Evolutionary conservation across 495 filamentous ascomycete species (phyloP).

Genomic region (Aspergillus avenaceus): DNA sequence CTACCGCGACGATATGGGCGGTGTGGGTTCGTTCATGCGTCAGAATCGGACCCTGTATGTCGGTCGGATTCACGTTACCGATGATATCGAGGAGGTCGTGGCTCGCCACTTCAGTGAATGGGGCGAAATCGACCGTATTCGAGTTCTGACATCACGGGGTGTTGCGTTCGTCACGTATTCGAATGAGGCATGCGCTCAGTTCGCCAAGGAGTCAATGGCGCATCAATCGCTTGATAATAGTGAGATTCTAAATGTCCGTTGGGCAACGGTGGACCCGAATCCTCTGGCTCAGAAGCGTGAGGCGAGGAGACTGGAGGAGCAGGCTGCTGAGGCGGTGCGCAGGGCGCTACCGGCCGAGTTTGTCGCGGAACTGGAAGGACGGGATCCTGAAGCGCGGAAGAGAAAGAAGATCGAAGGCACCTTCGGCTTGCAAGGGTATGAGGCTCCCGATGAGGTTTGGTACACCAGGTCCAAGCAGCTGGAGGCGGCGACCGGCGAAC

Average conservation of each 20-base stretch:
- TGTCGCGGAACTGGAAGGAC: conserved; percentile 90
- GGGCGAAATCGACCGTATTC: conserved; percentile 82
- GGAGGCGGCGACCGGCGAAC: conserved; percentile 31
- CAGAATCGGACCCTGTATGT: conserved; percentile 92
- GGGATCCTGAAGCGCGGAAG: conserved; percentile 80
- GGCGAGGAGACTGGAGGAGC: conserved; percentile 85
- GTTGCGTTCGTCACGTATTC: conserved; percentile 89
- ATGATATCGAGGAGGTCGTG: conserved; percentile 97
- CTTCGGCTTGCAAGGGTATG: conserved; percentile 87
- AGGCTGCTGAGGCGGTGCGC: conserved; percentile 94
- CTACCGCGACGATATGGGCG: conserved; percentile 95
- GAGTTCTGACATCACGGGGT: conserved; percentile 86
- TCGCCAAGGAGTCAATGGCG: conserved; percentile 89
- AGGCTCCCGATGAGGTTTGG: conserved; percentile 92
- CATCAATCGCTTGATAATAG: conserved; percentile 80
- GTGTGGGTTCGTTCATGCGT: conserved; percentile 83
- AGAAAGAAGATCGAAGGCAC: conserved; percentile 83
- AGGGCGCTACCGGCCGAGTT: conserved; percentile 87
- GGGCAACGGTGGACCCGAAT: conserved; percentile 96
- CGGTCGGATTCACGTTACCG: conserved; percentile 90
- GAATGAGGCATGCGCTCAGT: conserved; percentile 82
- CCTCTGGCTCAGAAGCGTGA: conserved; percentile 93
- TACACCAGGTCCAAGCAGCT: conserved; percentile 62
- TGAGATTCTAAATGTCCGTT: conserved; percentile 92
- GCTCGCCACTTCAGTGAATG: conserved; percentile 91